Evolutionary conservation across 768 basidiomycete species (phyloP).

Genomic region (Tephrocybe sp.): DNA sequence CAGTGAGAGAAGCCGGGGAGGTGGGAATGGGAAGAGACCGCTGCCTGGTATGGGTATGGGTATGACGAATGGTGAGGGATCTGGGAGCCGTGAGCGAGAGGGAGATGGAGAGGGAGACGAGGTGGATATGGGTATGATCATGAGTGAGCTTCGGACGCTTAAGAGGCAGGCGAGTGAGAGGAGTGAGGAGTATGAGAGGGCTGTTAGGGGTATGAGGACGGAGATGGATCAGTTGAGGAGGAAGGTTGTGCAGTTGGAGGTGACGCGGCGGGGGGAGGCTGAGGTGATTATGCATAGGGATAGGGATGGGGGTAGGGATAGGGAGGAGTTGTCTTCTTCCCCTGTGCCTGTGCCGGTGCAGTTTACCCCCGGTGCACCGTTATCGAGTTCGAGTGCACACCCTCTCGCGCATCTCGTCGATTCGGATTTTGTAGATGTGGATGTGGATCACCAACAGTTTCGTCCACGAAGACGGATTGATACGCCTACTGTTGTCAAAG

Average conservation of each 20-base stretch:
- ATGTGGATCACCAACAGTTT: neutral
- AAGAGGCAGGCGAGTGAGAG: neutral
- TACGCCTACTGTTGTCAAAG: neutral
- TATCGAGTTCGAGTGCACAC: neutral
- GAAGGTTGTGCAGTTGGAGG: constrained; percentile 3
- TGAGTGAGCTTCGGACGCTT: neutral
- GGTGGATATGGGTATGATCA: neutral
- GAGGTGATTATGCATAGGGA: neutral
- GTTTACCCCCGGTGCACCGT: too few species aligned
- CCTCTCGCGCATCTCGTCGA: neutral
- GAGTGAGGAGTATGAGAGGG: constrained; percentile 5
- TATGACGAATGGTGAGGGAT: too few species aligned
- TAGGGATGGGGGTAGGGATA: too few species aligned
- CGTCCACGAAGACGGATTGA: too few species aligned
- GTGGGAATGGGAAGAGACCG: too few species aligned
- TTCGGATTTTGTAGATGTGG: too few species aligned
- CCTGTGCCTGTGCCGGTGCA: too few species aligned
- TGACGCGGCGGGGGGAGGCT: neutral
- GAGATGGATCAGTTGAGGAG: constrained; percentile 13
- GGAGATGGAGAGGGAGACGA: neutral
- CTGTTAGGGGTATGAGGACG: constrained; percentile 5
- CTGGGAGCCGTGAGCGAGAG: neutral
- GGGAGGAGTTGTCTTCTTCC: neutral
- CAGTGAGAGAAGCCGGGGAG: neutral
- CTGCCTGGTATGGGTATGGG: too few species aligned